A percentile compares a stretch with the other conserved stretches of the same genome.
phyloP scores from a whole-genome alignment of 1,139 yeast genomes.

The Yamadazyma atlantica region DNA sequence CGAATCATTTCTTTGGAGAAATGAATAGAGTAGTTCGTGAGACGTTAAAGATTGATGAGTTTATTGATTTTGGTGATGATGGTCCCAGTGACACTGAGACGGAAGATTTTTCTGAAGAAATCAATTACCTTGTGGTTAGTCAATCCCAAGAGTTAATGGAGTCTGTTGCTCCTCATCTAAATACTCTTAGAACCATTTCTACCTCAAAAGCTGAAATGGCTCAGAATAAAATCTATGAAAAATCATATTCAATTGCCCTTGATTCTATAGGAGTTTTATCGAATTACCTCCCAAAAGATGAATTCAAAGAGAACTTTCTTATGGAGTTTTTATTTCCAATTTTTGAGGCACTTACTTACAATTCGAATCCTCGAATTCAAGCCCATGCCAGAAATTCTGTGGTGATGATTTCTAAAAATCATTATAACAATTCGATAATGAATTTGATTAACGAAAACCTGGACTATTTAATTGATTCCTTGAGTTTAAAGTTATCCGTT shows the following conservation, averaged over 20 bases:
- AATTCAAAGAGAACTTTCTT: conserved; percentile 31
- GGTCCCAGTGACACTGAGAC: conserved; percentile 7
- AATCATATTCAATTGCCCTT: conserved; percentile 30
- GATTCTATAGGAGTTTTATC: conserved; percentile 31
- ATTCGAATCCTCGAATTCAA: conserved; percentile 28
- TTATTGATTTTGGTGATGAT: conserved; percentile 17
- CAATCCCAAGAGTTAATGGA: conserved; percentile 25
- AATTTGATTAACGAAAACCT: conserved; percentile 62
- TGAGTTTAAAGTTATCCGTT: conserved; percentile 66
- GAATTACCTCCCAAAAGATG: conserved; percentile 21
- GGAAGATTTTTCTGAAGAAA: conserved; percentile 13
- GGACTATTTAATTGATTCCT: conserved; percentile 77
- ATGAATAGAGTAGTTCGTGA: conserved; percentile 3
- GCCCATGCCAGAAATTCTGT: conserved; percentile 29
- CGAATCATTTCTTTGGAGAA: conserved; percentile 19
- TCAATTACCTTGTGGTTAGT: conserved; percentile 13
- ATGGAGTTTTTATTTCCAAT: conserved; percentile 34
- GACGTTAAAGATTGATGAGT: conserved; percentile 26
- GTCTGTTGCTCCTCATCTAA: conserved; percentile 10
- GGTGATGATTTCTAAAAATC: conserved; percentile 43
- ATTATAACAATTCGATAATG: conserved; percentile 59
- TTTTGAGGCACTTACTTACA: conserved; percentile 35
- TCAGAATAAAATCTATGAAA: conserved; percentile 16
- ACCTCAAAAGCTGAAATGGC: conserved; percentile 19
- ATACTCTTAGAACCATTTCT: conserved; percentile 7